Conservation (phyloP, 139 green algal genomes). For the Picochlorum sp. region DNA sequence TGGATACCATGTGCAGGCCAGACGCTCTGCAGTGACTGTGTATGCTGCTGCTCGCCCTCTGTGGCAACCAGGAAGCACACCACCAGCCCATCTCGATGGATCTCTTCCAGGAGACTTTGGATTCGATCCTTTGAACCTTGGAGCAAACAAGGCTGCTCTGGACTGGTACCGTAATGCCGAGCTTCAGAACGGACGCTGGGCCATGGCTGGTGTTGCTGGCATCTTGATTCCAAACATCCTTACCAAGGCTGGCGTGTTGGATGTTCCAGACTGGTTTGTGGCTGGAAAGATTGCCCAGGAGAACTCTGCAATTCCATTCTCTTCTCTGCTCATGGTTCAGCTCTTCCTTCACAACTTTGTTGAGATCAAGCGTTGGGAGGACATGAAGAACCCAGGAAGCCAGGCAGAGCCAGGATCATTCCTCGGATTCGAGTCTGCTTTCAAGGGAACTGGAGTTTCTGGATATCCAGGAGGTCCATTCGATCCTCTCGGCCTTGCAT, state of each 20-base stretch:
- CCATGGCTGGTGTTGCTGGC: conserved; percentile 81
- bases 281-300: conserved; percentile 61
- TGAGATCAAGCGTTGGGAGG: conserved; percentile 74
- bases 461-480: conserved; percentile 70
- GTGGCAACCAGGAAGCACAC: conserved; percentile 31
- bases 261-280: conserved; percentile 75
- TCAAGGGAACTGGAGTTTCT: conserved; percentile 48
- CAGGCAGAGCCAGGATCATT: conserved; percentile 38
- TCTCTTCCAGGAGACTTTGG: conserved; percentile 47
- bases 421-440: conserved; percentile 55
- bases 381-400: conserved; percentile 74
- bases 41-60: conserved; percentile 24
- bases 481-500: conserved; percentile 63
- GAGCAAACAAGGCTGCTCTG: conserved; percentile 61
- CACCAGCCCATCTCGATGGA: conserved; percentile 40
- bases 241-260: conserved; percentile 60
- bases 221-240: conserved; percentile 72
- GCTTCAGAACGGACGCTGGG: conserved; percentile 76
- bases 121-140: conserved; percentile 80
- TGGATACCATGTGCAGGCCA: conserved; percentile 7
- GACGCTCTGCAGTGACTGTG: conserved; percentile 16
- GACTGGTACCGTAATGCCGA: conserved; percentile 78
- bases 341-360: conserved; percentile 73
- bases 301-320: conserved; percentile 29
- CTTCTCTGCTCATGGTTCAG: conserved; percentile 55